Base-by-base conservation (phyloP, 768 basidiomycete genomes). In the Pluteus cervinus region DNA sequence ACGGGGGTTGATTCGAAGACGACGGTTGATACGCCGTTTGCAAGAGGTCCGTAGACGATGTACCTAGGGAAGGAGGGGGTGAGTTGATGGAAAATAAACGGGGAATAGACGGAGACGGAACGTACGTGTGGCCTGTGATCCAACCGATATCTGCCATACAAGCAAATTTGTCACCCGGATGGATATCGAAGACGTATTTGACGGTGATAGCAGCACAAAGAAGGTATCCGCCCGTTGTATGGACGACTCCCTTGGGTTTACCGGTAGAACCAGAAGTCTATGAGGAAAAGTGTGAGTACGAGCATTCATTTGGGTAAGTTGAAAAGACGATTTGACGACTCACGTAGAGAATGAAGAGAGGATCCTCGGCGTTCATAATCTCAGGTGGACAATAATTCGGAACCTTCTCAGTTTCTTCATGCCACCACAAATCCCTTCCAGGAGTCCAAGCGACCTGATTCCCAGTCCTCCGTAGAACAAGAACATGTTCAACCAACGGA, bases 71-170 rank as follows among this genome's bases (percentile, higher is more conserved):
- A 35, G 24, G 3, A 17, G 33, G 12, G 14, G 29, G 35, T 14
- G 32, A 45, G 6, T 36, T 31, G 21, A 18, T 35, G 29, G 35
- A 23, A 22, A 24, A 40, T 30, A 23, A 46, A 41, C 37, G 42
- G 41, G 29, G 17, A 33, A 29, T 22, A 29, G 33, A 12, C 23
- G 30, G 32, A 18, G 15, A 38, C 24, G 35, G 32, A 9, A 55
- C 68, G 39, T 49, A 87, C 64, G 86, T 87, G 64, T 96, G 91
- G 12, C 93, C 93, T 3, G 94, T 98, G 66, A 98, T 94, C 94
- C 94, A 98, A 51, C 94, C 94, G 36, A 99, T 75, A 55, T 99
- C 94, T 40, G 94, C 94, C 93, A 97, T 92, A 69, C 94, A 98
- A 1, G 83, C 96, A 58, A 93, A 97, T 48, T 74, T 81, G 66